Evolutionary conservation across 2,329 filamentous ascomycete genomes (phyloP), one percentile per base, ranked within the genome.

Genomic region (Cadophora sp.): DNA sequence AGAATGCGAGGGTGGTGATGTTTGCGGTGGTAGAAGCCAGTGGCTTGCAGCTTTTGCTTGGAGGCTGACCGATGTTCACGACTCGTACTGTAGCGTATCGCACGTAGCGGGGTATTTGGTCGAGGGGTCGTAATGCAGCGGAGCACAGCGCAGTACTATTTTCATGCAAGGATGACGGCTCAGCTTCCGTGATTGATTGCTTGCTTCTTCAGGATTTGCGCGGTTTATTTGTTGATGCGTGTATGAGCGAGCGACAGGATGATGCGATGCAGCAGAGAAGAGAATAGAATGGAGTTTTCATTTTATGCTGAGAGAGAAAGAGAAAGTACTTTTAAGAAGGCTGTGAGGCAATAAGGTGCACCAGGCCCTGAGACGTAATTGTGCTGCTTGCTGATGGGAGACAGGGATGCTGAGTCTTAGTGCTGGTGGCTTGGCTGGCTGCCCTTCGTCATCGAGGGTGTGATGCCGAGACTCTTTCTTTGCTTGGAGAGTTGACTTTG

Each of bases 21-120:
- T 12, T 40, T 16, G 37, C 37, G 14, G 37, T 26, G 56, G 43
- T 31, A 22, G 26, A 6, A 53, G 4, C 4, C 12, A 26, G 50
- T 27, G 24, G n/a, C 24, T 53, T 53, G 51, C 26, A 56, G 56
- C 56, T 43, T 26, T 60, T 60, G 34, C 56, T 60, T 60, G 56
- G 56, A 46, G 34, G 56, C 56, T 60, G 56, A 60, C 56, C 26
- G 29, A 22, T 19, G 43, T 46, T 46, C 43, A 22, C 43, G 43
- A 46, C 16, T 46, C 43, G 43, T n/a, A 22, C 9, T 6, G 37
- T 43, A 43, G 31, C 31, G 56, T 22, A n/a, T n/a, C n/a, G n/a
- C n/a, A n/a, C 4, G 56, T 60, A 60, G 56, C 56, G 56, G 56
- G 56, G 56, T 60, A 46, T 60, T 43, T 60, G 14, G n/a, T 60